A percentile compares a stretch with the other conserved stretches of the same genome.
phyloP scores from a whole-genome alignment of 768 basidiomycete genomes.

The Tulasnella sp. region DNA sequence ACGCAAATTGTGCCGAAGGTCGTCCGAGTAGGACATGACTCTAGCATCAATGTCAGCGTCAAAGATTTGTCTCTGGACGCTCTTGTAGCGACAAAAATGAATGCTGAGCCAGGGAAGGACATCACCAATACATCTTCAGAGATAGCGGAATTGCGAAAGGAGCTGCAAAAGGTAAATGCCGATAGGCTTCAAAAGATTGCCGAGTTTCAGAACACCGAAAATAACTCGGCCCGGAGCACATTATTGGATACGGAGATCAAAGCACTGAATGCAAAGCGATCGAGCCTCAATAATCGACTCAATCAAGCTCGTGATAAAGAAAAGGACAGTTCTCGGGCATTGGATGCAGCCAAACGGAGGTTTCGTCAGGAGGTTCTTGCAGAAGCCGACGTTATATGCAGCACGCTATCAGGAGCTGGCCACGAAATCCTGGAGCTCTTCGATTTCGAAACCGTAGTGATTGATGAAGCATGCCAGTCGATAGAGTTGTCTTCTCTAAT shows the following conservation, averaged over 20 bases:
- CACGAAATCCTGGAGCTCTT: conserved; percentile 71
- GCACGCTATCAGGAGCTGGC: conserved; percentile 85
- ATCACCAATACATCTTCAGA: conserved; percentile 27
- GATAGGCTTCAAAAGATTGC: conserved; percentile 44
- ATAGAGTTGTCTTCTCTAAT: conserved; percentile 92
- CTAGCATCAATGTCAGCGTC: conserved; percentile 60
- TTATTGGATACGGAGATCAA: conserved; percentile 61
- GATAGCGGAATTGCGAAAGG: conserved; percentile 44
- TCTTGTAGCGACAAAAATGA: conserved; percentile 38
- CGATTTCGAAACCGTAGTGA: conserved; percentile 91
- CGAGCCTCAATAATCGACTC: conserved; percentile 49
- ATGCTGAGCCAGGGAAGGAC: conserved; percentile 25
- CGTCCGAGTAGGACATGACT: conserved; percentile 77
- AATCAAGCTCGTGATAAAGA: conserved; percentile 73
- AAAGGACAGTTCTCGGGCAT: conserved; percentile 62
- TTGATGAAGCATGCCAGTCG: conserved; percentile 96
- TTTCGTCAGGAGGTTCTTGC: conserved; percentile 61
- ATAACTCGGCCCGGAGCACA: conserved; percentile 41
- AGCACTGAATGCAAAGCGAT: conserved; percentile 49
- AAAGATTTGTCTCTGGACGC: conserved; percentile 79
- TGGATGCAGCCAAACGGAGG: conserved; percentile 68
- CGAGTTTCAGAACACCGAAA: conserved; percentile 39
- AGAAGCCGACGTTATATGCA: conserved; percentile 87
- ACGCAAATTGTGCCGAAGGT: conserved; percentile 52
- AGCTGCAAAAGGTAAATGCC: conserved; percentile 57